phyloP scores from a whole-genome alignment of 805 yeast species.

The Saturnispora diversa region DNA sequence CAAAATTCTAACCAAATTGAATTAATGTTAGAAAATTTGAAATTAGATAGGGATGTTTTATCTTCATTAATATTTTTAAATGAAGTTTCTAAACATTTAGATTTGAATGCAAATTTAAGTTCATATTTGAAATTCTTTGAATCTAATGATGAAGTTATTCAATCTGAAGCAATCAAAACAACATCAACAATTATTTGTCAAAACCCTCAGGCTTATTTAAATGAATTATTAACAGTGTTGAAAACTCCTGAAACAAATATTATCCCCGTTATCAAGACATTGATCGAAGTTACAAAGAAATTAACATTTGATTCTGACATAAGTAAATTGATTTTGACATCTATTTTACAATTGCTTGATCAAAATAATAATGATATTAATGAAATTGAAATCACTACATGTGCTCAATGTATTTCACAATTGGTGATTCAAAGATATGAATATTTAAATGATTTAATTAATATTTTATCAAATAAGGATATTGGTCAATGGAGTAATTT shows the following conservation, averaged over 20 bases:
- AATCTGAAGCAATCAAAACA: constrained; percentile 43
- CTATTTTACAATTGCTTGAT: constrained; percentile 8
- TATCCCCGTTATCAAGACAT: constrained; percentile 12
- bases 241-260: neutral
- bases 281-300: constrained; percentile 13
- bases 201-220: constrained; percentile 33
- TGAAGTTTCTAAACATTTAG: constrained; percentile 34
- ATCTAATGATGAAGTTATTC: constrained; percentile 27
- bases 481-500: constrained; percentile 7
- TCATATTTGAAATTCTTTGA: constrained; percentile 31
- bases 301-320: constrained; percentile 2
- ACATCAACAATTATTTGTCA: constrained; percentile 42
- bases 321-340: constrained; percentile 7
- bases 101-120: constrained; percentile 29
- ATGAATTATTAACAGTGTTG: constrained; percentile 29
- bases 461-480: constrained; percentile 8
- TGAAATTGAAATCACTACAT: constrained; percentile 18
- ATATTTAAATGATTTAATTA: constrained; percentile 14
- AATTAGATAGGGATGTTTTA: constrained; percentile 20
- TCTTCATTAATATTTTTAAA: constrained; percentile 39
- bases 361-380: neutral
- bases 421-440: constrained; percentile 17
- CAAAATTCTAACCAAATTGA: constrained; percentile 28
- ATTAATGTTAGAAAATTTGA: constrained; percentile 17
- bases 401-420: constrained; percentile 23